phyloP scores from a whole-genome alignment of 148 eudicot species.

The Oxyria digyna region DNA sequence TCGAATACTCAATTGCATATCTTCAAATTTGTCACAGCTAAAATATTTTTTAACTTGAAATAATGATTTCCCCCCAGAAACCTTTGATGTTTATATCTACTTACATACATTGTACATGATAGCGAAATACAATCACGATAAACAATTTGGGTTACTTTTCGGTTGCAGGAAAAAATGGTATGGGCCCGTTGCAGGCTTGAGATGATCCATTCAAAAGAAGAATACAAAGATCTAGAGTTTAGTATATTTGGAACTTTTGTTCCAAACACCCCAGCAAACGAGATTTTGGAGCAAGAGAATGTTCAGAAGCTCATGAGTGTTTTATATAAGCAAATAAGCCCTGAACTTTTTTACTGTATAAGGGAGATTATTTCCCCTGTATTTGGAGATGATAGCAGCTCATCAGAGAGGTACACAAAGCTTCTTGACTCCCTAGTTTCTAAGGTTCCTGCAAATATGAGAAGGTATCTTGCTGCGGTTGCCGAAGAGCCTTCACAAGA shows the following conservation, averaged over 20 bases:
- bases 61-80: not conserved
- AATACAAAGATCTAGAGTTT: slow-evolving; percentile 30
- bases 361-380: slow-evolving; percentile 25
- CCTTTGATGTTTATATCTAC: not conserved
- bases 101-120: not conserved
- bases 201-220: slow-evolving; percentile 34
- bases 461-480: slow-evolving; percentile 17
- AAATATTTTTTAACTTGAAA: not conserved
- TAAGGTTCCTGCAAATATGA: slow-evolving; percentile 15
- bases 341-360: slow-evolving; percentile 49
- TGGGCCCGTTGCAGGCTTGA: slow-evolving; percentile 49
- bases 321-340: slow-evolving; percentile 33
- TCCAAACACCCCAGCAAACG: slow-evolving; percentile 9
- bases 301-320: slow-evolving; percentile 25
- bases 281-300: slow-evolving; percentile 22
- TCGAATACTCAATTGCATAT: not conserved
- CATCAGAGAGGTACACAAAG: slow-evolving; percentile 33
- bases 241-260: slow-evolving; percentile 15
- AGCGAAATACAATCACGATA: not conserved
- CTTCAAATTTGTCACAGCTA: not conserved
- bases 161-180: slow-evolving; percentile 50
- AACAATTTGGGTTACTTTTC: not conserved
- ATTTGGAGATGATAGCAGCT: slow-evolving; percentile 35
- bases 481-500: not conserved
- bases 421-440: slow-evolving; percentile 23